Evolutionary conservation across 2,329 filamentous ascomycete species (phyloP).

Genomic region (Monosporascus sp.): DNA sequence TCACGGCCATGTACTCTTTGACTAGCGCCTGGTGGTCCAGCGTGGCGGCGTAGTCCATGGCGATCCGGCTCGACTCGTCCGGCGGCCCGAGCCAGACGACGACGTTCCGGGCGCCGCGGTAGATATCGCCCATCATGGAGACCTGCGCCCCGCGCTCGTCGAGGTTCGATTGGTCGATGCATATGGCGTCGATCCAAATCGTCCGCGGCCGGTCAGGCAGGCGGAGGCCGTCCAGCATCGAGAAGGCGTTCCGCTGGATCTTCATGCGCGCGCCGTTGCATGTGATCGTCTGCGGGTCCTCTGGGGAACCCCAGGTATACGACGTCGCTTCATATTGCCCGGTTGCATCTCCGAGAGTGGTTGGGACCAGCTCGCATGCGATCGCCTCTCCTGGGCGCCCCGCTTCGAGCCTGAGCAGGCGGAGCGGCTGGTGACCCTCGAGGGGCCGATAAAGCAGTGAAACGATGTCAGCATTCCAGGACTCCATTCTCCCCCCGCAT

Average conservation of each 20-base stretch:
- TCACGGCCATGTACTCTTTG: constrained; percentile 6
- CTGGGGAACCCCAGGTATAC: constrained; percentile 20
- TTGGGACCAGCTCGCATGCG: constrained; percentile 12
- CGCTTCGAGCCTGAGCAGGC: constrained; percentile 14
- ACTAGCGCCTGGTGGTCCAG: constrained; percentile 10
- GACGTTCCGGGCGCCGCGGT: constrained; percentile 11
- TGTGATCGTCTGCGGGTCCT: constrained; percentile 10
- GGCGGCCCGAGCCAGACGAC: constrained; percentile 17
- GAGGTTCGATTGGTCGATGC: constrained; percentile 17
- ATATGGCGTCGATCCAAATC: constrained; percentile 21
- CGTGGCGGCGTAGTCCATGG: constrained; percentile 14
- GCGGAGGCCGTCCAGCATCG: constrained; percentile 17
- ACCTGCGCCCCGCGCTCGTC: constrained; percentile 18
- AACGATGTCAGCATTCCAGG: constrained; percentile 15
- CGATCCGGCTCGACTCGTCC: constrained; percentile 11
- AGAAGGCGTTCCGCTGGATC: constrained; percentile 18
- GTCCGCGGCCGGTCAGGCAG: constrained; percentile 7
- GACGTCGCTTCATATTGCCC: constrained; percentile 17
- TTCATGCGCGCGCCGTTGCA: constrained; percentile 10
- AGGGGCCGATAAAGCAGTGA: constrained; percentile 30
- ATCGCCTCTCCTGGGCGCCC: constrained; percentile 9
- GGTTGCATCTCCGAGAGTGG: constrained; percentile 12
- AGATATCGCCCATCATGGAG: constrained; percentile 19
- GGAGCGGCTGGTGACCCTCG: constrained; percentile 9
- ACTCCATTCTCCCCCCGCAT: constrained; percentile 9